Conservation (phyloP, 345 rosid species). For the Citrus glauca region DNA sequence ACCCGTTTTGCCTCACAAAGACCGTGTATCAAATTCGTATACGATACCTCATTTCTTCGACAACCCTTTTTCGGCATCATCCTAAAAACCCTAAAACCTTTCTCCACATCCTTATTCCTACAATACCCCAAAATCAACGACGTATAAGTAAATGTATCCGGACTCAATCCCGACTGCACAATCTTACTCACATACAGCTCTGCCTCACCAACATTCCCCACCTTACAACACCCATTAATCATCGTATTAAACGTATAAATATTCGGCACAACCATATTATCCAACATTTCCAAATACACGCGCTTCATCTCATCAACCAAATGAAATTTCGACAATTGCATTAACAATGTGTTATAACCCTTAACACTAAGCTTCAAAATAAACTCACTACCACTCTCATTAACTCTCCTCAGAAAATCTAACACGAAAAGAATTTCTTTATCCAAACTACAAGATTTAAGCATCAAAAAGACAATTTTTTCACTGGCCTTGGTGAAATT, state of each 20-base stretch:
- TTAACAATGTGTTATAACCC: constrained; percentile 56
- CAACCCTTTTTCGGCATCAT: constrained; percentile 64
- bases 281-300: constrained; percentile 47
- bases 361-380: constrained; percentile 47
- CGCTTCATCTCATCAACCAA: constrained; percentile 64
- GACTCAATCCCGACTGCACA: constrained; percentile 52
- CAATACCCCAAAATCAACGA: constrained; percentile 83
- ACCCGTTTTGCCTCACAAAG: constrained; percentile 62
- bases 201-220: constrained; percentile 62
- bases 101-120: constrained; percentile 59
- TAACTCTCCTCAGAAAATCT: constrained; percentile 41
- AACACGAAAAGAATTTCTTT: constrained; percentile 39
- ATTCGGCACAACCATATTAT: constrained; percentile 44
- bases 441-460: constrained; percentile 37
- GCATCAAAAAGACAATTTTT: constrained; percentile 47
- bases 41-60: constrained; percentile 68
- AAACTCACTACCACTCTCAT: constrained; percentile 24
- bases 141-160: constrained; percentile 67
- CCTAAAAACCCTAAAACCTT: constrained; percentile 50
- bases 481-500: constrained; percentile 32
- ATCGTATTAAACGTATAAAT: constrained; percentile 63
- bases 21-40: constrained; percentile 75
- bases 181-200: constrained; percentile 53
- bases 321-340: constrained; percentile 45
- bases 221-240: constrained; percentile 67